Percentiles rank a stretch among this genome's conserved stretches.
phyloP scores from a whole-genome alignment of 768 basidiomycete species.

The Boletus pseudo-olivaceus region DNA sequence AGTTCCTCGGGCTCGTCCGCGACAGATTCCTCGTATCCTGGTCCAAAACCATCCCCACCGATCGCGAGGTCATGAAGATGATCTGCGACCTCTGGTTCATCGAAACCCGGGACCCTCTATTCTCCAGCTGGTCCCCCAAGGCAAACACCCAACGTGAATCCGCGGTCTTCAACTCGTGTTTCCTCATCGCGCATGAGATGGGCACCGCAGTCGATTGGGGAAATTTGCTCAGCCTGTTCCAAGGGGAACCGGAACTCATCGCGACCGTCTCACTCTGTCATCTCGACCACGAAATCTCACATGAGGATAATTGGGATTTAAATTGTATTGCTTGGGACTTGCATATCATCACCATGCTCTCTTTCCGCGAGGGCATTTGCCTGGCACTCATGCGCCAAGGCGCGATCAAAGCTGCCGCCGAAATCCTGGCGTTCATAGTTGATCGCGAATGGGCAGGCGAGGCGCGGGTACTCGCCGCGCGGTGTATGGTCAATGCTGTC shows the following conservation, averaged over 20 bases:
- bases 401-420: slow-evolving; percentile 21
- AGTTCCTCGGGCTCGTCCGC: slow-evolving; percentile 26
- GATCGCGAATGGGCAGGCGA: slow-evolving; percentile 13
- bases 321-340: slow-evolving; percentile 29
- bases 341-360: slow-evolving; percentile 24
- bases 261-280: slow-evolving; percentile 23
- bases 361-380: slow-evolving; percentile 17
- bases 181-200: slow-evolving; percentile 26
- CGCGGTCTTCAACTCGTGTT: slow-evolving; percentile 25
- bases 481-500: slow-evolving; percentile 22
- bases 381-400: slow-evolving; percentile 21
- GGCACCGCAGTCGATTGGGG: slow-evolving; percentile 18
- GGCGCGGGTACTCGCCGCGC: slow-evolving; percentile 11
- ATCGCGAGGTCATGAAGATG: slow-evolving; percentile 27
- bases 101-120: slow-evolving; percentile 21
- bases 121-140: slow-evolving; percentile 19
- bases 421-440: slow-evolving; percentile 20
- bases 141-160: slow-evolving; percentile 26
- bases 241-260: slow-evolving; percentile 16
- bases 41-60: slow-evolving; percentile 22
- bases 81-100: slow-evolving; percentile 29
- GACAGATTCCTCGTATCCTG: slow-evolving; percentile 25
- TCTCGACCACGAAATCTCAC: slow-evolving; percentile 24
- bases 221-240: slow-evolving; percentile 23
- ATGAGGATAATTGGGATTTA: slow-evolving; percentile 14